Evolutionary conservation across 2,329 filamentous ascomycete genomes (phyloP), one percentile per base, ranked within the genome.

Genomic region (Claviceps lovelessii): DNA sequence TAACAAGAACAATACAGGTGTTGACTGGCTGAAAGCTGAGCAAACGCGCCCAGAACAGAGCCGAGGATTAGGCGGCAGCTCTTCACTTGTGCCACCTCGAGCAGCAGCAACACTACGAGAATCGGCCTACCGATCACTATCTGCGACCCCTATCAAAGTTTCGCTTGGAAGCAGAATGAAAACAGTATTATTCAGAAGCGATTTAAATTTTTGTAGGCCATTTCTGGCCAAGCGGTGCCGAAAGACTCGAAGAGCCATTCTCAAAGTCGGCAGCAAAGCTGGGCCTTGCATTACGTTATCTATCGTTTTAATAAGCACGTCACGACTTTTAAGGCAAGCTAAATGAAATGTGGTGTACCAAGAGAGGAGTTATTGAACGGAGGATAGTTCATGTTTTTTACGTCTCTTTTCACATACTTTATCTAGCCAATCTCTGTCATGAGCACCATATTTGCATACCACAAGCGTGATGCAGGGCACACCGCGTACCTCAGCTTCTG

Each of bases 51-150:
- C 33, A 52, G 46, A n/a, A 41, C 15, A 13, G 37, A 42, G 48
- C 55, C 55, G 55, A 57, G 46, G 55, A 55, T 57, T 57, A 57
- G 29, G 55, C 55, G 55, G 55, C 35, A 50, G 15, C 37, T 23
- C 23, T 23, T 23, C 55, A 52, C 7, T 6, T 6, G n/a, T 51
- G 23, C 7, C 37, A 41, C 28, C 35, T 28, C 23, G n/a, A 7
- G 4, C 35, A 19, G 44, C 23, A 29, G 4, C 45, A 17, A 29
- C 45, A 46, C 23, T 17, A 4, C 23, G 23, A 15, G 17, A 4
- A 28, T 8, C n/a, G 15, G 45, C 45, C 17, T 46, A 15, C 28
- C 13, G 1, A 29, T 29, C 45, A 46, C 37, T 7, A 5, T 5
- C 5, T 41, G 13, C 37, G 15, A 41, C 37, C 15, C 35, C 35